A percentile compares a stretch with the other conserved stretches of the same genome.
Evolutionary conservation across 208 protist species (phyloP).

Genomic region (Leishmania major): DNA sequence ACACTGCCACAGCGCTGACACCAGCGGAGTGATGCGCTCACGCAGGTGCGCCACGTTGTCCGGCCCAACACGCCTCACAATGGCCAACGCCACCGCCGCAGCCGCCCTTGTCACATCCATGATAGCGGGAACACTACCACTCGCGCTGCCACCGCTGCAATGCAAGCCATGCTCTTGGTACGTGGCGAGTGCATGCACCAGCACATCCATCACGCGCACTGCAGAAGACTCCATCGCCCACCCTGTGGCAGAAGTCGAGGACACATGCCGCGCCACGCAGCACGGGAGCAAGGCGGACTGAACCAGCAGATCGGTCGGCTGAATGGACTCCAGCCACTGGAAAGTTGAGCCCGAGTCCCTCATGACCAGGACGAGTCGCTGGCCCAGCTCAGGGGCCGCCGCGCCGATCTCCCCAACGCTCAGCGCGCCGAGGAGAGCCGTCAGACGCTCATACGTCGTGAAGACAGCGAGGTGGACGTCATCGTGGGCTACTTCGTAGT

Average conservation of each 20-base stretch:
- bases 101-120: constrained; percentile 13
- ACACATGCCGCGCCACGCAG: constrained; percentile 26
- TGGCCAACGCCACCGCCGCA: constrained; percentile 6
- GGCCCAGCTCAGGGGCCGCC: not conserved
- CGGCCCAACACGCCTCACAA: not conserved
- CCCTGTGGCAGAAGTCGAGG: not conserved
- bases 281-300: constrained; percentile 38
- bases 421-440: constrained; percentile 34
- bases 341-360: constrained; percentile 4
- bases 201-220: constrained; percentile 7
- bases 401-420: constrained; percentile 6
- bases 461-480: constrained; percentile 53
- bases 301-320: constrained; percentile 6
- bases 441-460: constrained; percentile 70
- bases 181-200: constrained; percentile 17
- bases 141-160: not conserved
- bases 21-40: constrained; percentile 3
- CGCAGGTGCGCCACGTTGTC: constrained; percentile 2
- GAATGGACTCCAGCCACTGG: constrained; percentile 15
- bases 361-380: constrained; percentile 21
- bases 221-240: constrained; percentile 3
- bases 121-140: not conserved
- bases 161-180: not conserved
- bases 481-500: constrained; percentile 56
- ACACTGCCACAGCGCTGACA: constrained; percentile 14